Percentiles rank a stretch among this genome's conserved stretches.
Conservation (phyloP, 768 basidiomycete genomes). For the Tephrocybe sp. region DNA sequence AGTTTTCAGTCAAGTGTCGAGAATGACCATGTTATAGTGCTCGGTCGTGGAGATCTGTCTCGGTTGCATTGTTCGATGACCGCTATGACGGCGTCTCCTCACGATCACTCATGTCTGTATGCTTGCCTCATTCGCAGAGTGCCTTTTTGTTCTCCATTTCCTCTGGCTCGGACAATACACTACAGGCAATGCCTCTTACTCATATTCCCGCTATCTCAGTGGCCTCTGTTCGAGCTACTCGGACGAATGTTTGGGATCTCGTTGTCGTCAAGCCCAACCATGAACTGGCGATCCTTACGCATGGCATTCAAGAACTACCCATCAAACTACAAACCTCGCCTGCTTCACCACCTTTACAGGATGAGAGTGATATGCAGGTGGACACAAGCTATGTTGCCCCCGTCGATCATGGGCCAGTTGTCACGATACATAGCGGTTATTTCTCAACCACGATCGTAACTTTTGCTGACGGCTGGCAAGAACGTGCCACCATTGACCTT, state of each 20-base stretch:
- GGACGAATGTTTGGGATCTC: slow-evolving; percentile 64
- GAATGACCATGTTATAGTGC: slow-evolving; percentile 28
- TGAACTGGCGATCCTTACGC: slow-evolving; percentile 55
- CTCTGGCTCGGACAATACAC: slow-evolving; percentile 36
- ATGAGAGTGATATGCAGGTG: slow-evolving; percentile 21
- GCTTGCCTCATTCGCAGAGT: slow-evolving; percentile 44
- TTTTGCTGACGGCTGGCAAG: slow-evolving; percentile 48
- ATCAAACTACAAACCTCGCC: slow-evolving; percentile 27
- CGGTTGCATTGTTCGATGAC: slow-evolving; percentile 60
- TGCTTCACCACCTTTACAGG: slow-evolving; percentile 1
- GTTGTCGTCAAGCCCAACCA: slow-evolving; percentile 60
- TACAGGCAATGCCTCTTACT: slow-evolving; percentile 38
- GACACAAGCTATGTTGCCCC: slow-evolving; percentile 15
- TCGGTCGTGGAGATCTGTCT: slow-evolving; percentile 44
- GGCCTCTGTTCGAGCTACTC: slow-evolving; percentile 59
- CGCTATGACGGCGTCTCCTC: slow-evolving; percentile 55
- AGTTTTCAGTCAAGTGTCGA: slow-evolving; percentile 1
- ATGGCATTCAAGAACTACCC: slow-evolving; percentile 47
- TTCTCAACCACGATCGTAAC: slow-evolving; percentile 51
- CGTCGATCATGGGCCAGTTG: slow-evolving; percentile 33
- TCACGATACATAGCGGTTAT: slow-evolving; percentile 45
- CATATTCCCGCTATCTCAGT: slow-evolving; percentile 47
- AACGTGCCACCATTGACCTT: slow-evolving; percentile 52
- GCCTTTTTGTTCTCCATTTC: slow-evolving; percentile 50
- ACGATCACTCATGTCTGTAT: slow-evolving; percentile 54